Percentiles rank a stretch among this genome's conserved stretches.
Evolutionary conservation across 2,329 filamentous ascomycete species (phyloP).

Genomic region (Dactylellina sp.): DNA sequence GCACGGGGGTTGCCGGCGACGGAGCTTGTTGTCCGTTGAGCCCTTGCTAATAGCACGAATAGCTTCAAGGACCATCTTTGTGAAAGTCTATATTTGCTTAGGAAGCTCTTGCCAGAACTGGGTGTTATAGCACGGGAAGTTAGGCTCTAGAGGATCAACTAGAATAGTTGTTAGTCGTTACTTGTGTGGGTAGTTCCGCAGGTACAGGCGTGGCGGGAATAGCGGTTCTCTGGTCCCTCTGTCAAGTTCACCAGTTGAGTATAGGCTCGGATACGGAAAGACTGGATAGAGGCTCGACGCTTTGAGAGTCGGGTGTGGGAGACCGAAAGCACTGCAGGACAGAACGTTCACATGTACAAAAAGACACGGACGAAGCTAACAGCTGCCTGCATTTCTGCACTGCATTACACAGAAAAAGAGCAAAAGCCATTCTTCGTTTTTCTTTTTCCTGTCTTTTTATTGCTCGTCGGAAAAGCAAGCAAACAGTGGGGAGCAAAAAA

Average conservation of each 20-base stretch:
- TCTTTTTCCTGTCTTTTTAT: slow-evolving; percentile 16
- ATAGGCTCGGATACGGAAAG: slow-evolving; percentile 41
- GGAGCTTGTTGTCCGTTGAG: slow-evolving; percentile 53
- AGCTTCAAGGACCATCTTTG: no score
- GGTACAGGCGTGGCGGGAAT: slow-evolving; percentile 45
- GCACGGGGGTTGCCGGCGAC: slow-evolving; percentile 55
- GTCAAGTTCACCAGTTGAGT: slow-evolving; percentile 19
- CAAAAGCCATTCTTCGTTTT: slow-evolving; percentile 12
- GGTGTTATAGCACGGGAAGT: slow-evolving; percentile 34
- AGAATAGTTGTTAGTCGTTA: slow-evolving; percentile 14
- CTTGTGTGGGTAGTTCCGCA: slow-evolving; percentile 39
- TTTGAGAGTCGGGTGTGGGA: slow-evolving; percentile 30
- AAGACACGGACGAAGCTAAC: slow-evolving; percentile 25
- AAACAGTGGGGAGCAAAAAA: slow-evolving; percentile 24
- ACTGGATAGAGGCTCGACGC: slow-evolving; percentile 5
- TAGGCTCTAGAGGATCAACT: slow-evolving; percentile 25
- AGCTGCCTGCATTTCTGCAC: slow-evolving; percentile 47
- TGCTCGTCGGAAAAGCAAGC: slow-evolving; percentile 47
- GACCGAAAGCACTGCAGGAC: slow-evolving; percentile 19
- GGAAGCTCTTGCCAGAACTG: slow-evolving; percentile 40
- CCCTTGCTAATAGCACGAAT: slow-evolving; percentile 34
- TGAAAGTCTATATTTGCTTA: slow-evolving; percentile 39
- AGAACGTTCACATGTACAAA: slow-evolving; percentile 49
- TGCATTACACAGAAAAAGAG: slow-evolving; percentile 28
- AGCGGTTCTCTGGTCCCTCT: slow-evolving; percentile 2